Evolutionary conservation across 805 yeast genomes (phyloP).

Genomic region (Cephaloascus fragrans): DNA sequence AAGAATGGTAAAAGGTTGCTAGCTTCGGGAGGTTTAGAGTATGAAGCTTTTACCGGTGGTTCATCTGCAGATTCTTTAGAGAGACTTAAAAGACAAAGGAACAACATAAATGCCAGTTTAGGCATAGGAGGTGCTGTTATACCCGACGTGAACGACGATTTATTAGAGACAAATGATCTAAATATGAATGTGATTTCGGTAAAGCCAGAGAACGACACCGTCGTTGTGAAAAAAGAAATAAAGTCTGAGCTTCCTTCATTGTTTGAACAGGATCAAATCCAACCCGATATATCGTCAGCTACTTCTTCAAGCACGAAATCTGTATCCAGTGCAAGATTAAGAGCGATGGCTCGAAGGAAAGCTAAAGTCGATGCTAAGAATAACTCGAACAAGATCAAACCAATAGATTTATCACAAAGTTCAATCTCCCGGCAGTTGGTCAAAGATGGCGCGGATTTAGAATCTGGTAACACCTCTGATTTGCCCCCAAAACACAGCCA

Average conservation of each 20-base stretch:
- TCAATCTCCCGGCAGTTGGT: slow-evolving; percentile 50
- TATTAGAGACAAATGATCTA: not conserved
- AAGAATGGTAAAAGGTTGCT: slow-evolving; percentile 45
- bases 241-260: not conserved
- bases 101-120: slow-evolving; percentile 27
- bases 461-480: not conserved
- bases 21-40: slow-evolving; percentile 50
- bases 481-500: slow-evolving; percentile 15
- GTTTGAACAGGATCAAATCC: slow-evolving; percentile 6
- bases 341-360: slow-evolving; percentile 90
- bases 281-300: slow-evolving; percentile 9
- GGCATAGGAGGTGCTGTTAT: slow-evolving; percentile 20
- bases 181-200: not conserved
- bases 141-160: slow-evolving; percentile 8
- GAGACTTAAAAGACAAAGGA: slow-evolving; percentile 40
- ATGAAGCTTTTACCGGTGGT: slow-evolving; percentile 9
- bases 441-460: slow-evolving; percentile 25
- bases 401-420: slow-evolving; percentile 65
- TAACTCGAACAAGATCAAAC: slow-evolving; percentile 29
- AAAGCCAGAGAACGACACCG: not conserved
- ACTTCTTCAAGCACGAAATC: slow-evolving; percentile 5
- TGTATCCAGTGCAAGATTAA: slow-evolving; percentile 58
- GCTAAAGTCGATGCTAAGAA: slow-evolving; percentile 64
- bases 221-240: too few species aligned
- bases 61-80: slow-evolving; percentile 25